Evolutionary conservation across 306 rosid genomes (phyloP), one percentile per base, ranked within the genome.

Genomic region (Senna siamea): DNA sequence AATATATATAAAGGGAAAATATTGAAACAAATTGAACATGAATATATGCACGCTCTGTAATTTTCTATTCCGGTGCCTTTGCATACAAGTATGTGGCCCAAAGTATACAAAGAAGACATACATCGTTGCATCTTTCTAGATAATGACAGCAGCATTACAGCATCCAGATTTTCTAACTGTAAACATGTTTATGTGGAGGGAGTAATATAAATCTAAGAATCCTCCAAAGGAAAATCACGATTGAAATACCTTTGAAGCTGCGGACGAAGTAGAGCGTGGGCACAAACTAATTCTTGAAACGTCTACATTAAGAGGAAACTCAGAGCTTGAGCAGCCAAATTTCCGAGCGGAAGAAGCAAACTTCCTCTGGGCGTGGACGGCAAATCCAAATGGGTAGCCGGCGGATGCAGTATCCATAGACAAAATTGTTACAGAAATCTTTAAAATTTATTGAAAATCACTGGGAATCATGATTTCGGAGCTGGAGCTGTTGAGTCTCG

Each of bases 371-470:
- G 74, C 82, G 80, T 75, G 88, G 34, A 69, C 51, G 35, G 80
- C 12, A 9, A 75, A 55, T 66, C 89, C 85, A 50, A 82, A 63
- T 61, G 92, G 87, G 82, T 48, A 76, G 50, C 86, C 80, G 52
- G 75, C 77, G 52, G 83, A 81, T 73, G 80, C 85, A 72, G 82
- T 35, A 37, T 76, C 92, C 96, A 93, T 87, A 23, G 70, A 69
- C 15, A 41, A 81, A 62, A 55, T 6, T 52, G 50, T 58, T 41
- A 47, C 51, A 57, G 47, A 66, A 64, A 53, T 28, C 63, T 60
- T 57, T 74, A 26, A 75, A 66, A 4, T 18, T 35, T 62, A 62
- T 0, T 4, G 30, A 38, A 37, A 18, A 53, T 71, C 55, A 55
- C 7, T 11, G 47, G 51, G 52, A 50, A 50, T n/a, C 60, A 58